Evolutionary conservation across 257 asterid genomes (phyloP).

Genomic region (Solanum sitiens): DNA sequence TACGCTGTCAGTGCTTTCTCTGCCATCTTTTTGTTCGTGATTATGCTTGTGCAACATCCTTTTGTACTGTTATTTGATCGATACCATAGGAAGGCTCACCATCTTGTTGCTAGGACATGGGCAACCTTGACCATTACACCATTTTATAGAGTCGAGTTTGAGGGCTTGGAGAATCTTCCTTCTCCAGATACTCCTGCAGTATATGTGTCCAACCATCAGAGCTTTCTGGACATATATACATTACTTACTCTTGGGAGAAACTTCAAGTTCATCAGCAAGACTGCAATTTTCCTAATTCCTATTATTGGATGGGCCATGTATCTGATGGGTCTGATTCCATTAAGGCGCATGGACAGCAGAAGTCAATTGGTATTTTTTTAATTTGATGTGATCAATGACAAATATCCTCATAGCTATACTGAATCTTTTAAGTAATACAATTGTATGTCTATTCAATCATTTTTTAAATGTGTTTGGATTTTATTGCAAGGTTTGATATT

Average conservation of each 20-base stretch:
- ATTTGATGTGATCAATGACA: neutral
- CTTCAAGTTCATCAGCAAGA: constrained; percentile 97
- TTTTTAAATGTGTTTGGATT: neutral
- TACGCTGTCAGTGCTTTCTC: constrained; percentile 52
- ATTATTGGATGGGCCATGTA: constrained; percentile 98
- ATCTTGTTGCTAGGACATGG: constrained; percentile 69
- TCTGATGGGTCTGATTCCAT: constrained; percentile 75
- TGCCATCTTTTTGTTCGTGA: constrained; percentile 54
- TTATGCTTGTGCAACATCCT: constrained; percentile 84
- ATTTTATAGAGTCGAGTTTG: constrained; percentile 60
- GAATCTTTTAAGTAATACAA: neutral
- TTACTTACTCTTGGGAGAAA: constrained; percentile 83
- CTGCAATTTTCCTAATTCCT: constrained; percentile 79
- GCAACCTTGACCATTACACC: constrained; percentile 61
- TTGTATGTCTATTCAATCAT: neutral
- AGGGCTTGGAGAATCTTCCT: constrained; percentile 85
- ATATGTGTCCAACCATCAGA: constrained; percentile 93
- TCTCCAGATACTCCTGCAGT: constrained; percentile 66
- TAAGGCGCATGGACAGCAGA: constrained; percentile 94
- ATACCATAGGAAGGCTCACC: constrained; percentile 67
- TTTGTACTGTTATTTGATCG: constrained; percentile 72
- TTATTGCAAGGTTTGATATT: neutral
- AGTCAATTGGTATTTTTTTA: constrained; percentile 63
- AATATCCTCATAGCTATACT: neutral
- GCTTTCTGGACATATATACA: constrained; percentile 85